Evolutionary conservation across 495 filamentous ascomycete species (phyloP).

Genomic region (Aspergillus cavernicola): DNA sequence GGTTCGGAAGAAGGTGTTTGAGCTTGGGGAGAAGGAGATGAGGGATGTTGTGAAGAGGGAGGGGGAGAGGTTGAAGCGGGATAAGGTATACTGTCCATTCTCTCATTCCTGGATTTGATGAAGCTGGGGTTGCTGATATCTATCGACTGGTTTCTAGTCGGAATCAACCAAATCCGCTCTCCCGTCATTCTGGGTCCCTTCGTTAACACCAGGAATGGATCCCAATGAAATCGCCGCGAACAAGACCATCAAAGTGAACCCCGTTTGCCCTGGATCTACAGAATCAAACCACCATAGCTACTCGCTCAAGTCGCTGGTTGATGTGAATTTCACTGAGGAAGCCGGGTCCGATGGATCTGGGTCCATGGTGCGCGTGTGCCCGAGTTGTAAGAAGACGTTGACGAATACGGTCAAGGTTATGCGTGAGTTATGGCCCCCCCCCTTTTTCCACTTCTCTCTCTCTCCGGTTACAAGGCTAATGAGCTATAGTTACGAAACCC

Average conservation of each 20-base stretch:
- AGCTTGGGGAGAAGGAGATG: conserved; percentile 78
- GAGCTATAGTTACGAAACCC: conserved; percentile 80
- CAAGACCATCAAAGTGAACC: conserved; percentile 65
- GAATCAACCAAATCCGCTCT: conserved; percentile 66
- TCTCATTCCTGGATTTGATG: background rate
- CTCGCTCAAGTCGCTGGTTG: conserved; percentile 76
- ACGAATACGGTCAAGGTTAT: conserved; percentile 81
- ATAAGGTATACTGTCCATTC: conserved; percentile 55
- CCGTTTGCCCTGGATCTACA: conserved; percentile 75
- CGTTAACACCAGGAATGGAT: conserved; percentile 66
- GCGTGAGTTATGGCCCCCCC: conserved; percentile 37
- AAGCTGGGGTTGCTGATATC: too few species aligned
- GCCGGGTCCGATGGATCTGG: conserved; percentile 46
- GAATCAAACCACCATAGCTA: conserved; percentile 69
- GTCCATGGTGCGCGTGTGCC: conserved; percentile 65
- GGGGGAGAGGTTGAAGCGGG: conserved; percentile 62
- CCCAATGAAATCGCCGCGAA: conserved; percentile 44
- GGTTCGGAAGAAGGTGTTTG: conserved; percentile 55
- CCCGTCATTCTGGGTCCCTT: conserved; percentile 93
- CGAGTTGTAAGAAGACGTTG: conserved; percentile 81
- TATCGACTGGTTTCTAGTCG: conserved; percentile 16
- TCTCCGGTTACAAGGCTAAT: too few species aligned
- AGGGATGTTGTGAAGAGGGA: conserved; percentile 66
- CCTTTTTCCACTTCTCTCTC: background rate
- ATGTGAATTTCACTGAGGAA: conserved; percentile 77